These are phyloP conservation scores for Striga asiatica DNA, from an alignment of 257 asterid species.

Conservation along the genomic window DNA sequence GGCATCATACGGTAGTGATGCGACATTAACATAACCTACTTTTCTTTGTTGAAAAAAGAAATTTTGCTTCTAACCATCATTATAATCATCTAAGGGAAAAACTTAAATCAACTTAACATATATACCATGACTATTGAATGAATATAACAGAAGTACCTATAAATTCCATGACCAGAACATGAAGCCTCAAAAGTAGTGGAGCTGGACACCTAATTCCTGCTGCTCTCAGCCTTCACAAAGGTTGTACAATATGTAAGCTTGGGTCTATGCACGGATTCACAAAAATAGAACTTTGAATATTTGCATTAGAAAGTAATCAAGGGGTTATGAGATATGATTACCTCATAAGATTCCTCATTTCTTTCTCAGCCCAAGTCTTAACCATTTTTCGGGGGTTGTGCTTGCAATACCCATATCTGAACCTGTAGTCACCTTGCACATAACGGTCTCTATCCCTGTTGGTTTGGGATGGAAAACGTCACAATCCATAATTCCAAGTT, in stretches of 20 bases:
- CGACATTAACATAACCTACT: too few relatives aligned
- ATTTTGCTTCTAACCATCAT: too few relatives aligned
- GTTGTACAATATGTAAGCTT: slow-evolving; percentile 13
- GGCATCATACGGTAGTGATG: too few relatives aligned
- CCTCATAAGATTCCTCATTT: slow-evolving; percentile 98
- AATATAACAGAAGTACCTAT: slow-evolving; percentile 43
- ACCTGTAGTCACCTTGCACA: slow-evolving; percentile 93
- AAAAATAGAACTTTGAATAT: too few relatives aligned
- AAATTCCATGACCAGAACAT: slow-evolving; percentile 97
- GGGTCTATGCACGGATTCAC: slow-evolving; percentile 8
- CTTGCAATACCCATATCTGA: slow-evolving; percentile 87
- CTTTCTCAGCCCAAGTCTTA: slow-evolving; percentile 97
- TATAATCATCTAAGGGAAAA: too few relatives aligned
- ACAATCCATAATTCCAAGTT: too few relatives aligned
- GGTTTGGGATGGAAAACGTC: slow-evolving; percentile 15
- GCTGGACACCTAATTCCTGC: slow-evolving; percentile 92
- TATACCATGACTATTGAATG: background rate
- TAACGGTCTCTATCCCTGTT: slow-evolving; percentile 96
- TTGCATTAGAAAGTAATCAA: too few relatives aligned
- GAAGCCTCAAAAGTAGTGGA: slow-evolving; percentile 77
- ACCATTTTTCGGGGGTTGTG: slow-evolving; percentile 97
- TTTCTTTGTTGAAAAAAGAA: too few relatives aligned
- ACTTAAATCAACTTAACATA: background rate
- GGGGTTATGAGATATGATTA: slow-evolving; percentile 7
- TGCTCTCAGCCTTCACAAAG: slow-evolving; percentile 72